Percentiles rank a stretch among this genome's conserved stretches.
Evolutionary conservation across 345 rosid species (phyloP).

Genomic region (Gossypium stocksii): DNA sequence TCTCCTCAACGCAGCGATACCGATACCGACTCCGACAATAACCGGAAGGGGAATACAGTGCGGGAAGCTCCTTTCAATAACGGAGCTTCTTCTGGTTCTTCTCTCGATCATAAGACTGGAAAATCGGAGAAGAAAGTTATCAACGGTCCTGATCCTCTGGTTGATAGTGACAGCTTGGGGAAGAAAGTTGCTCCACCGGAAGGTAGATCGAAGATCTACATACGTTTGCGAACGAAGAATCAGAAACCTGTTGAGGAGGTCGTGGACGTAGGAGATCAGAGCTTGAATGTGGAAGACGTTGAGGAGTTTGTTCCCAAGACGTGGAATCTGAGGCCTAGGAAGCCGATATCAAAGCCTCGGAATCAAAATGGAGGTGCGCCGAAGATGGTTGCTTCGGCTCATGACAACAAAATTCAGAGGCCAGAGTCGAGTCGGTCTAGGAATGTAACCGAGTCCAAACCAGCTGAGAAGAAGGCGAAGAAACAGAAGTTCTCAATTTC

Average conservation of each 20-base stretch:
- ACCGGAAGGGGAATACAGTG: slow-evolving; percentile 20
- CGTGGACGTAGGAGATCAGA: slow-evolving; percentile 32
- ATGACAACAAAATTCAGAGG: slow-evolving; percentile 27
- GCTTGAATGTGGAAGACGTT: slow-evolving; percentile 32
- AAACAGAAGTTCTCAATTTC: slow-evolving; percentile 49
- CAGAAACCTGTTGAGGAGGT: slow-evolving; percentile 23
- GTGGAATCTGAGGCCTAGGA: slow-evolving; percentile 75
- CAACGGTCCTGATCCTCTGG: slow-evolving; percentile 15
- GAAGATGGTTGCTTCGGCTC: slow-evolving; percentile 26
- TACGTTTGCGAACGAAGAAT: slow-evolving; percentile 40
- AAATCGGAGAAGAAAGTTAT: slow-evolving; percentile 23
- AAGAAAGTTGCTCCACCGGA: slow-evolving; percentile 32
- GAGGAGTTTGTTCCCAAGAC: slow-evolving; percentile 46
- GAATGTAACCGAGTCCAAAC: slow-evolving; percentile 26
- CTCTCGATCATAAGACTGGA: slow-evolving; percentile 20
- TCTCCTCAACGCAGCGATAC: slow-evolving; percentile 7
- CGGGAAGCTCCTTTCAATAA: slow-evolving; percentile 14
- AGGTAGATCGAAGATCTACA: slow-evolving; percentile 39
- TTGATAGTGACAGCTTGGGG: slow-evolving; percentile 23
- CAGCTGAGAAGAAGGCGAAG: slow-evolving; percentile 38
- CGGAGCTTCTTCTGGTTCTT: slow-evolving; percentile 22
- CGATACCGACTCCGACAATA: slow-evolving; percentile 24
- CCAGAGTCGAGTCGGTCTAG: slow-evolving; percentile 28
- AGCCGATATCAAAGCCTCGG: slow-evolving; percentile 27
- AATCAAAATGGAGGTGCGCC: slow-evolving; percentile 19